Base-by-base conservation (phyloP, 352 stramenopile genomes). In the Pythium vanterpoolii region DNA sequence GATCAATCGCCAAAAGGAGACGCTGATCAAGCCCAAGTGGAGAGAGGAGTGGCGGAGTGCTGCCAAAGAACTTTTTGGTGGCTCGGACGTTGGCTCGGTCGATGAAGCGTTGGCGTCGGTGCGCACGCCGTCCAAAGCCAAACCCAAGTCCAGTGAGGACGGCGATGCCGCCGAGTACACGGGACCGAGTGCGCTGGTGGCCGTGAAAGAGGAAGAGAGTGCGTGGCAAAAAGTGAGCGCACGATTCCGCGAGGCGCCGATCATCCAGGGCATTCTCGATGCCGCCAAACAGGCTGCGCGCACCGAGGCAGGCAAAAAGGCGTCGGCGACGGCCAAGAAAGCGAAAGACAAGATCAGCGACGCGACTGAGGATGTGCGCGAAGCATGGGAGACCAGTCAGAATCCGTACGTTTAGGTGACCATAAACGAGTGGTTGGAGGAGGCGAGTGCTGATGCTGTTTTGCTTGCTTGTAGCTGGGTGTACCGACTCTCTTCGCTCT, bases 361-460 rank as follows among this genome's bases (percentile, higher is more conserved):
- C 48, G 82, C 79, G 24, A 78, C 78, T 21, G 81, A 94, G 72
- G 87, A 96, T 39, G 87, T 87, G 1, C 72, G 88, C 10, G 96
- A 99, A 77, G 90, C 97, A 56, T 99, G 96, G 96, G 96, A 99
- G 70, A 99, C 96, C 40, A 98, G 90, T 69, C 97, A 99, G 76
- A 99, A 99, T 84, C 97, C 97, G 54, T 96, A 96, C 47, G 73
- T 77, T 42, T 13, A n/a, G 8, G 54, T 60, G n/a, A 34, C 43
- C 46, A 11, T 14, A 27, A 13, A 2, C 19, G 1, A 5, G 7
- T 46, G 53, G 19, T 11, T 24, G 34, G 14, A n/a, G 10, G 23
- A 56, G 2, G 38, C 31, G 36, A 36, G 36, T 57, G n/a, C 30
- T 60, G 23, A 10, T 38, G 31, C 14, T 46, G 1, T 40, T 14